Percentiles rank a stretch among this genome's conserved stretches.
Conservation (phyloP, 1,139 yeast genomes). For the Geotrichum australiense region DNA sequence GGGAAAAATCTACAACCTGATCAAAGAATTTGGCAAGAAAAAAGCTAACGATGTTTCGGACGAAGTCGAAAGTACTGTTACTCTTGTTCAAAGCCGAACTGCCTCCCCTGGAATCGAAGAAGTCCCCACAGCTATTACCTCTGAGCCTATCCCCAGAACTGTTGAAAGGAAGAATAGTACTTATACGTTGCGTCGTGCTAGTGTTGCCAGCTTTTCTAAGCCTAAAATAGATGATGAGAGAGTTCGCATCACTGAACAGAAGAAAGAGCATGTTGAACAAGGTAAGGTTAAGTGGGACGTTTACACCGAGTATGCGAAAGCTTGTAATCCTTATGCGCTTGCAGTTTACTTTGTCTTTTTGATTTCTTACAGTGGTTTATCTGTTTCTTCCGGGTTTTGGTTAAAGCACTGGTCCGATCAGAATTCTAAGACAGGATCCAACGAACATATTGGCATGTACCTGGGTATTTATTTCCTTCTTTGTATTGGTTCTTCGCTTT, state of each 20-base stretch:
- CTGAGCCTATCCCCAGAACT: slow-evolving; percentile 8
- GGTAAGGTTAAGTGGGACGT: slow-evolving; percentile 93
- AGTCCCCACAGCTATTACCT: slow-evolving; percentile 4
- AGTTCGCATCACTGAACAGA: slow-evolving; percentile 27
- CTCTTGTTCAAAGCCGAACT: slow-evolving; percentile 4
- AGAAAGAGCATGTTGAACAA: slow-evolving; percentile 72
- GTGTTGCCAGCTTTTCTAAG: slow-evolving; percentile 48
- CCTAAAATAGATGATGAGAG: slow-evolving; percentile 34
- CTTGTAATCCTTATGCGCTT: slow-evolving; percentile 76
- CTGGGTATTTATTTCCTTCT: slow-evolving; percentile 68
- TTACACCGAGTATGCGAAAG: slow-evolving; percentile 73
- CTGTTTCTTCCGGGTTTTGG: slow-evolving; percentile 75
- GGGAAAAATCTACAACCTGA: slow-evolving; percentile 54
- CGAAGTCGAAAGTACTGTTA: slow-evolving; percentile 4
- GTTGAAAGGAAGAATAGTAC: slow-evolving; percentile 29
- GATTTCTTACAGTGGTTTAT: slow-evolving; percentile 51
- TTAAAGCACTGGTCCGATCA: slow-evolving; percentile 96
- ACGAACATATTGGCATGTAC: slow-evolving; percentile 64
- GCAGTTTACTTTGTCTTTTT: slow-evolving; percentile 42
- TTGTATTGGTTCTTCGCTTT: slow-evolving; percentile 61
- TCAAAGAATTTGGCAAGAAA: slow-evolving; percentile 68
- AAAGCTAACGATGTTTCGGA: slow-evolving; percentile 16
- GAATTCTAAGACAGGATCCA: slow-evolving; percentile 59
- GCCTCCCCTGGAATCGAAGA: slow-evolving; percentile 6
- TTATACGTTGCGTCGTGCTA: slow-evolving; percentile 61